These are phyloP conservation scores for Passalora sequoiae DNA, from an alignment of 2,329 filamentous ascomycete species.

Conservation along the genomic window DNA sequence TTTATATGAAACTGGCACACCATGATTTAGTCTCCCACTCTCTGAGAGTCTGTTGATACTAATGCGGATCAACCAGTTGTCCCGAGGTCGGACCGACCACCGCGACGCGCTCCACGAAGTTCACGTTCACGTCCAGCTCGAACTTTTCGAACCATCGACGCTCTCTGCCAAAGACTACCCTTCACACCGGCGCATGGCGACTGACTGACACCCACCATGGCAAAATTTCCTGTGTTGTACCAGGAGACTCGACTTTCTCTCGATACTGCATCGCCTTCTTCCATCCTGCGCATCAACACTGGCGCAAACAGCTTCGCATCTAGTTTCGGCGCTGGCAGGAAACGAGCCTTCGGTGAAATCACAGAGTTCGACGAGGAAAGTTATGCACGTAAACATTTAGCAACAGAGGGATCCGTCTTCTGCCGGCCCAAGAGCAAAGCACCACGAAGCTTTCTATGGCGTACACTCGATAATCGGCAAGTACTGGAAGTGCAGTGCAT, in stretches of 20 bases:
- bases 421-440: conserved; percentile 70
- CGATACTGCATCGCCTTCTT: conserved; percentile 37
- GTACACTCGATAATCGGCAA: conserved; percentile 73
- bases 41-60: too few species aligned
- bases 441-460: conserved; percentile 86
- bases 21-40: too few species aligned
- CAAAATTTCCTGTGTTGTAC: conserved; percentile 27
- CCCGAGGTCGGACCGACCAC: too few species aligned
- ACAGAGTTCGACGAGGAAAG: conserved; percentile 60
- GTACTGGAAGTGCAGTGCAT: conserved; percentile 76
- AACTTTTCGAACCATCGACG: too few species aligned
- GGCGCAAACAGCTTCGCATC: conserved; percentile 49
- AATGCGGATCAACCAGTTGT: too few species aligned
- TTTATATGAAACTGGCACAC: too few species aligned
- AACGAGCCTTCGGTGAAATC: conserved; percentile 37
- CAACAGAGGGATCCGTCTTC: conserved; percentile 75
- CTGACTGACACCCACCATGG: too few species aligned
- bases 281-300: conserved; percentile 64
- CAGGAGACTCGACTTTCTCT: conserved; percentile 27
- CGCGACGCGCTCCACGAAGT: too few species aligned
- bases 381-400: conserved; percentile 68
- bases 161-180: too few species aligned
- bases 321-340: conserved; percentile 33
- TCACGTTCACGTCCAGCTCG: too few species aligned
- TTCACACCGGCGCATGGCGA: too few species aligned